Conservation (phyloP, 352 stramenopile genomes). For the Phytophthora cryptogea region DNA sequence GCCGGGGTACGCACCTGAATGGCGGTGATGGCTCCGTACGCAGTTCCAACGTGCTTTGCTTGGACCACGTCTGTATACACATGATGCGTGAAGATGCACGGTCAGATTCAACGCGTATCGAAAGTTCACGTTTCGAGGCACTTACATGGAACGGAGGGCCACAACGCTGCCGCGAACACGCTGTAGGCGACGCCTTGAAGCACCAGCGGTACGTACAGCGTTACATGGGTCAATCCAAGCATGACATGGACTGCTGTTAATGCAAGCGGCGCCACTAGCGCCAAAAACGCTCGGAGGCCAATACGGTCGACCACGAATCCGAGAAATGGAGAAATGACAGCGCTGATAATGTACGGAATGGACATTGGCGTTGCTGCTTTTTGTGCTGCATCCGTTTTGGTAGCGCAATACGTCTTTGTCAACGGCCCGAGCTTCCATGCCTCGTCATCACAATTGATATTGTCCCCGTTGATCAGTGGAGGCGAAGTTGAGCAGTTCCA, state of each 20-base stretch:
- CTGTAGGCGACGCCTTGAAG: slow-evolving; percentile 93
- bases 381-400: slow-evolving; percentile 63
- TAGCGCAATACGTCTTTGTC: slow-evolving; percentile 60
- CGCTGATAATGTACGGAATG: slow-evolving; percentile 93
- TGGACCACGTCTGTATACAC: slow-evolving; percentile 78
- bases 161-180: slow-evolving; percentile 92
- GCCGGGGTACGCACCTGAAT: slow-evolving; percentile 68
- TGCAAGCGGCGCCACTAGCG: slow-evolving; percentile 70
- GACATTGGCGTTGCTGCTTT: slow-evolving; percentile 89
- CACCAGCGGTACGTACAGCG: slow-evolving; percentile 85
- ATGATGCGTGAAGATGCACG: slow-evolving; percentile 1
- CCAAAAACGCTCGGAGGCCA: slow-evolving; percentile 83
- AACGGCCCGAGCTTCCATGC: slow-evolving; percentile 71
- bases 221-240: slow-evolving; percentile 75
- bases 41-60: slow-evolving; percentile 86
- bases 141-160: slow-evolving; percentile 88
- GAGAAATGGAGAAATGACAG: slow-evolving; percentile 87
- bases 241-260: slow-evolving; percentile 88
- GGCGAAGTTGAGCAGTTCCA: slow-evolving; percentile 54
- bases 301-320: slow-evolving; percentile 92
- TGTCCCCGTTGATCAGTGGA: slow-evolving; percentile 66
- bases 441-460: slow-evolving; percentile 80
- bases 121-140: slow-evolving; percentile 1
- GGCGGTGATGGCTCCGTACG: slow-evolving; percentile 93
- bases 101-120: slow-evolving; percentile 3